phyloP scores from a whole-genome alignment of 1,284 basidiomycete genomes.

The Singerocomus inundabilis region DNA sequence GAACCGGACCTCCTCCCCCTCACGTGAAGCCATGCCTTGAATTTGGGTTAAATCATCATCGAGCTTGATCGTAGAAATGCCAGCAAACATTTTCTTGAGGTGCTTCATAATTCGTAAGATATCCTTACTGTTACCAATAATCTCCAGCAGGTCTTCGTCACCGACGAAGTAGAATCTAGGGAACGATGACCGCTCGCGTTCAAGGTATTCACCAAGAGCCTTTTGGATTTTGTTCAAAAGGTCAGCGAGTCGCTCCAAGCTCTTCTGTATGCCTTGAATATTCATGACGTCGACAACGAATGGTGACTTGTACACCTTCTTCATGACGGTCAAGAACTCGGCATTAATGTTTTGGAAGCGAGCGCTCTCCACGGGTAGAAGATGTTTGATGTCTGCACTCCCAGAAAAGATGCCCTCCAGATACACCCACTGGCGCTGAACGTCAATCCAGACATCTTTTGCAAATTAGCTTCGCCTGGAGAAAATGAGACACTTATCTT shows the following conservation, averaged over 20 bases:
- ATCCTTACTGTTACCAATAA: constrained; percentile 99
- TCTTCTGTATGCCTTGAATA: constrained; percentile 95
- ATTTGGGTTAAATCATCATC: constrained; percentile 88
- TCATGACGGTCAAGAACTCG: constrained; percentile 98
- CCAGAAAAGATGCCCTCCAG: constrained; percentile 99
- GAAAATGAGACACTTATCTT: constrained; percentile 20
- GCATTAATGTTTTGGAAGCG: constrained; percentile 99
- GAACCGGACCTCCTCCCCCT: constrained; percentile 92
- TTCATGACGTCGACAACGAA: constrained; percentile 97
- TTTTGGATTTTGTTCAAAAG: constrained; percentile 98
- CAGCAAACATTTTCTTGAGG: constrained; percentile 99
- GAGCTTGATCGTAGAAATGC: constrained; percentile 87
- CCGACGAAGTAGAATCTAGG: constrained; percentile 99
- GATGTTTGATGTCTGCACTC: constrained; percentile 97
- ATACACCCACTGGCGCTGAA: constrained; percentile 99
- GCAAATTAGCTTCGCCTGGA: background rate
- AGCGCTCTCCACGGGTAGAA: constrained; percentile 94
- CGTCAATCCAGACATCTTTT: constrained; percentile 97
- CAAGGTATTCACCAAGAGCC: constrained; percentile 97
- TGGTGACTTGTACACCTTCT: constrained; percentile 99
- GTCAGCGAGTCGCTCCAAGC: constrained; percentile 94
- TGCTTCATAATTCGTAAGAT: constrained; percentile 98
- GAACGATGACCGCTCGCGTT: constrained; percentile 95
- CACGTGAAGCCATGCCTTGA: constrained; percentile 88
- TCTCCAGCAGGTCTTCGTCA: constrained; percentile 97